Percentiles rank a stretch among this genome's conserved stretches.
Conservation (phyloP, 257 asterid genomes). For the Asclepias syriaca region DNA sequence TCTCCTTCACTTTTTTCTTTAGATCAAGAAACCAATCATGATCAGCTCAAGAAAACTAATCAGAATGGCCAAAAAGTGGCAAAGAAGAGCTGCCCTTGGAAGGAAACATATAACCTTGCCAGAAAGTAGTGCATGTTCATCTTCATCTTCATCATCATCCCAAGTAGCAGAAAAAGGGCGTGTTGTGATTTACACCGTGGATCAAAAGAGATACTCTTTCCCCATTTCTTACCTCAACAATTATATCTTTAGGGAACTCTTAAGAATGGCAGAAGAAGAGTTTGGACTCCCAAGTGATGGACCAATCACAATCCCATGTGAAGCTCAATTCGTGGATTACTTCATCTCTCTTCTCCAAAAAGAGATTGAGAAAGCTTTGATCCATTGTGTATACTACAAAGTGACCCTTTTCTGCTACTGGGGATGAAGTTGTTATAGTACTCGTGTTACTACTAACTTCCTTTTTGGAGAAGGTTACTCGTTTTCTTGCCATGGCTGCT, state of each 20-base stretch:
- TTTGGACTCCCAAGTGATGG: constrained; percentile 17
- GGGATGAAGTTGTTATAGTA: background rate
- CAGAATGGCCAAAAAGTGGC: constrained; percentile 16
- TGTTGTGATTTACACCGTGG: constrained; percentile 16
- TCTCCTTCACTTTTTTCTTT: too few relatives aligned
- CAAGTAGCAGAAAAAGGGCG: constrained; percentile 18
- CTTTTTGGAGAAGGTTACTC: background rate
- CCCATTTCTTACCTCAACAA: constrained; percentile 11
- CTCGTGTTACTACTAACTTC: background rate
- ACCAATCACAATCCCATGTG: constrained; percentile 20
- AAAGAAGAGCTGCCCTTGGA: constrained; percentile 15
- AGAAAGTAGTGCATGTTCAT: background rate
- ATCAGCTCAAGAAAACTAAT: constrained; percentile 12
- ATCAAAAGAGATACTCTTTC: background rate
- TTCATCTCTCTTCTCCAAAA: background rate
- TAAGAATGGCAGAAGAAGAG: constrained; percentile 20
- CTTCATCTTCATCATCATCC: background rate
- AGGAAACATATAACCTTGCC: constrained; percentile 21
- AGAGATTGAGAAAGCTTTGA: constrained; percentile 13
- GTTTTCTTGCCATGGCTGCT: background rate
- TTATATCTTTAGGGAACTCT: constrained; percentile 12
- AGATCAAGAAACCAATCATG: background rate
- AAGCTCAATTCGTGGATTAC: constrained; percentile 16
- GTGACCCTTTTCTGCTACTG: constrained; percentile 26
- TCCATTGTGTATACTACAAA: constrained; percentile 32